Evolutionary conservation across 768 basidiomycete species (phyloP).

Genomic region (Serendipita vermifera): DNA sequence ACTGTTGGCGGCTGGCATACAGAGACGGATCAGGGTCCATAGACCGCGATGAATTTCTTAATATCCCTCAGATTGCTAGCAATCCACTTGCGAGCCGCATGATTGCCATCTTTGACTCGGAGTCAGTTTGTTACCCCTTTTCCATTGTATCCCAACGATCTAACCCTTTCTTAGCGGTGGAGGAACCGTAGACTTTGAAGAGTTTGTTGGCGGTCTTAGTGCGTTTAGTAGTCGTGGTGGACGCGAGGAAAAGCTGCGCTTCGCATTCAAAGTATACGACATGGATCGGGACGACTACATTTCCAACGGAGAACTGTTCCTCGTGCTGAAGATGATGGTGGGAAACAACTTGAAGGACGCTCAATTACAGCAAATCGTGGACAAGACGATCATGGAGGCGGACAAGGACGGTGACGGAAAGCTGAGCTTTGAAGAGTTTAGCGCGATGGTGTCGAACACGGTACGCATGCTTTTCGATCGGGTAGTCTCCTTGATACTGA

Average conservation of each 20-base stretch:
- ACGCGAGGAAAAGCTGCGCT: slow-evolving; percentile 90
- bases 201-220: slow-evolving; percentile 94
- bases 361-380: slow-evolving; percentile 97
- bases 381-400: slow-evolving; percentile 99
- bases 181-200: slow-evolving; percentile 97
- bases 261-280: slow-evolving; percentile 99
- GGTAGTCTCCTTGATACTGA: slow-evolving; percentile 4
- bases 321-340: slow-evolving; percentile 99
- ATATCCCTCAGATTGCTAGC: slow-evolving; percentile 97
- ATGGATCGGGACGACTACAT: slow-evolving; percentile 96
- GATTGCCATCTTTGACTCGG: slow-evolving; percentile 99
- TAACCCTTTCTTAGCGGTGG: slow-evolving; percentile 55
- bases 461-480: slow-evolving; percentile 31
- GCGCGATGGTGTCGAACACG: slow-evolving; percentile 92
- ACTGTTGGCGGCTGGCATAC: slow-evolving; percentile 7
- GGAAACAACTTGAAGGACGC: slow-evolving; percentile 99
- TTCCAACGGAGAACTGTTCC: slow-evolving; percentile 95
- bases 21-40: slow-evolving; percentile 97
- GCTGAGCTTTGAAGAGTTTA: slow-evolving; percentile 93
- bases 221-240: slow-evolving; percentile 96
- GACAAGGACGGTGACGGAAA: slow-evolving; percentile 98
- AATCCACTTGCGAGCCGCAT: slow-evolving; percentile 93
- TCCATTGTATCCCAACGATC: neutral
- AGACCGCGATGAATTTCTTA: slow-evolving; percentile 95
- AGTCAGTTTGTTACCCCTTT: slow-evolving; percentile 45